Percentiles rank a stretch among this genome's conserved stretches.
These are phyloP conservation scores for Spiromastix sp. DNA, from an alignment of 2,329 filamentous ascomycete genomes.

Conservation along the genomic window DNA sequence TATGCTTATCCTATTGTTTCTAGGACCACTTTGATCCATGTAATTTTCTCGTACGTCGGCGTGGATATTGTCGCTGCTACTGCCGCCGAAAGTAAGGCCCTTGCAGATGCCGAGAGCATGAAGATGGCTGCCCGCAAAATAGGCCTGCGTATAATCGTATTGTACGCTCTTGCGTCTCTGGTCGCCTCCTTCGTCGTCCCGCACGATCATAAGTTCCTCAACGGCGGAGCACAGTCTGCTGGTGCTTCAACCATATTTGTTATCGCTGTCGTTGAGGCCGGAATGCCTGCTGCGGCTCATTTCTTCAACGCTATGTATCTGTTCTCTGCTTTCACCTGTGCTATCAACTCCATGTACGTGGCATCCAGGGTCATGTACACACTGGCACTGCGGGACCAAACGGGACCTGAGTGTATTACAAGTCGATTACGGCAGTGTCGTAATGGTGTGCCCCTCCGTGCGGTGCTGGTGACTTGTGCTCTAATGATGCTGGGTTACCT, in stretches of 20 bases:
- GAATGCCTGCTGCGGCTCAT: constrained; percentile 27
- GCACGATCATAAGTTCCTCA: constrained; percentile 31
- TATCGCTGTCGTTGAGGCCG: constrained; percentile 31
- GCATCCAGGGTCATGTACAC: constrained; percentile 35
- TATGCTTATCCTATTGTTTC: too few species aligned
- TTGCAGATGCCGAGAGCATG: constrained; percentile 33
- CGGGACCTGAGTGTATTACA: constrained; percentile 34
- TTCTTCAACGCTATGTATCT: constrained; percentile 38
- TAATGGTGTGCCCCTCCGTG: constrained; percentile 29
- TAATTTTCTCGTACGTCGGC: constrained; percentile 35
- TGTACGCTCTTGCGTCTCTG: constrained; percentile 34
- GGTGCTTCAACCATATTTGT: constrained; percentile 30
- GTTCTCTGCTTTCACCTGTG: constrained; percentile 34
- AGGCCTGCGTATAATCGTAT: constrained; percentile 32
- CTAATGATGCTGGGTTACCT: constrained; percentile 32
- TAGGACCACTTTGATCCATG: constrained; percentile 33
- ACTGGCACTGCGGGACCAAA: constrained; percentile 27
- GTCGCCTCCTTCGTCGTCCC: constrained; percentile 34
- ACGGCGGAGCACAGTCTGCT: constrained; percentile 28
- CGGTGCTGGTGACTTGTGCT: constrained; percentile 30
- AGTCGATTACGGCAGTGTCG: constrained; percentile 25
- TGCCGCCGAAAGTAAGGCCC: constrained; percentile 33
- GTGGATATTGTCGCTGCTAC: constrained; percentile 36
- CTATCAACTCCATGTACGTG: constrained; percentile 34
- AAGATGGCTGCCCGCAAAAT: constrained; percentile 37